A percentile compares a stretch with the other conserved stretches of the same genome.
Conservation (phyloP, 2,329 filamentous ascomycete species). For the Botrytis cinerea region DNA sequence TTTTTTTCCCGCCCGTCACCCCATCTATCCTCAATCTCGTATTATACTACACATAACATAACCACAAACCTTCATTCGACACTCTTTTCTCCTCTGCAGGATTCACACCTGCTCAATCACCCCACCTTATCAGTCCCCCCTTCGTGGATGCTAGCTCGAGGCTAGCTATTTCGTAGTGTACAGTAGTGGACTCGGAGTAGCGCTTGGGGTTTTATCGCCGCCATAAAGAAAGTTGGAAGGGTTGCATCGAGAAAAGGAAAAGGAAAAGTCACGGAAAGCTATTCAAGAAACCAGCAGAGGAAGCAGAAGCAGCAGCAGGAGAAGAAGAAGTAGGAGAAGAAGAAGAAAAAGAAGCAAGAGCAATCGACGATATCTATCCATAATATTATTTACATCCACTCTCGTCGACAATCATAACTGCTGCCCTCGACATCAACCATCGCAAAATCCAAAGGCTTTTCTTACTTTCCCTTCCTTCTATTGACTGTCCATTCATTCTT, state of each 20-base stretch:
- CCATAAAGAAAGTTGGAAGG: constrained; percentile 12
- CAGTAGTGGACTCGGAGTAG: constrained; percentile 20
- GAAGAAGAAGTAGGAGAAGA: not conserved
- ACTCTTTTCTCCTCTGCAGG: not conserved
- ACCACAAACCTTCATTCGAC: not conserved
- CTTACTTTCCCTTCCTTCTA: constrained; percentile 24
- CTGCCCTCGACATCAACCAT: not conserved
- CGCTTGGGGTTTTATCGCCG: constrained; percentile 17
- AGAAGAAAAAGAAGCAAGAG: constrained; percentile 15
- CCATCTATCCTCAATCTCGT: not conserved
- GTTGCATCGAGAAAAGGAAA: constrained; percentile 18
- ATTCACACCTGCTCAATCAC: constrained; percentile 4
- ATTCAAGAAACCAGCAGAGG: not conserved
- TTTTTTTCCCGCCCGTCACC: not conserved
- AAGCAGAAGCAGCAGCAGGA: not conserved
- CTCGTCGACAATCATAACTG: constrained; percentile 16
- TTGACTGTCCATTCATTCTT: constrained; percentile 17
- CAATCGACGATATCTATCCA: not conserved
- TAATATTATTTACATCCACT: constrained; percentile 9
- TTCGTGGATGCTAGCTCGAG: not conserved
- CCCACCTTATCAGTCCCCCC: constrained; percentile 15
- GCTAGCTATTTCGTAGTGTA: constrained; percentile 7
- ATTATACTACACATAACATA: not conserved
- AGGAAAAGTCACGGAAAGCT: not conserved
- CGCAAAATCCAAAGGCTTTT: not conserved